phyloP scores from a whole-genome alignment of 2,329 filamentous ascomycete genomes.

The Helotiales sp. region DNA sequence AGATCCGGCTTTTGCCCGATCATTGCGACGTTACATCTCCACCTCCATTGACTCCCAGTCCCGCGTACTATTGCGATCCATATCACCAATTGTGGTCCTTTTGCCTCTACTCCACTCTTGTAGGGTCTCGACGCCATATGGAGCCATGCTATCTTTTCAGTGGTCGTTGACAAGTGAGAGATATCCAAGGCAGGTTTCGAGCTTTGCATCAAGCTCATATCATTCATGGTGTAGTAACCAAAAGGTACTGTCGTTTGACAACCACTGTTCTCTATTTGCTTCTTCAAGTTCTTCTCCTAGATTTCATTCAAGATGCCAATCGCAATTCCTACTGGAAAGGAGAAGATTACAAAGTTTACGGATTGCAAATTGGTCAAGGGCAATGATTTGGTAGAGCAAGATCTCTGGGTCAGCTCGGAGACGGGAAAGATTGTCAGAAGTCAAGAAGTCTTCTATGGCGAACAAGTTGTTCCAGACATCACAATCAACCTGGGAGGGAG shows the following conservation, averaged over 20 bases:
- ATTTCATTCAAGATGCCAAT: slow-evolving; percentile 34
- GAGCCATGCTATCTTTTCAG: slow-evolving; percentile 15
- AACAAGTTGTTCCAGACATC: slow-evolving; percentile 67
- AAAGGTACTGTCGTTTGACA: slow-evolving; percentile 17
- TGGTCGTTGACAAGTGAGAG: slow-evolving; percentile 4
- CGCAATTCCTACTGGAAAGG: slow-evolving; percentile 42
- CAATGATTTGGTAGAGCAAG: slow-evolving; percentile 66
- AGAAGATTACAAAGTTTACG: slow-evolving; percentile 79
- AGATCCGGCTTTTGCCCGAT: slow-evolving; percentile 15
- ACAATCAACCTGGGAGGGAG: slow-evolving; percentile 79
- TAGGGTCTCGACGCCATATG: slow-evolving; percentile 4
- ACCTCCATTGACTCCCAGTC: slow-evolving; percentile 3
- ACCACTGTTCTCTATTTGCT: slow-evolving; percentile 8
- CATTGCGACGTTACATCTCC: slow-evolving; percentile 31
- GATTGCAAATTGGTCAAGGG: slow-evolving; percentile 79
- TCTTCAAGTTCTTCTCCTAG: background rate
- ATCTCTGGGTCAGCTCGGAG: slow-evolving; percentile 84
- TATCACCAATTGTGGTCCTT: background rate
- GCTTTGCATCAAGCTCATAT: slow-evolving; percentile 13
- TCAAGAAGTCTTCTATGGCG: slow-evolving; percentile 66
- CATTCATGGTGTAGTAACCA: slow-evolving; percentile 28
- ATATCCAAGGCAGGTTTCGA: slow-evolving; percentile 20
- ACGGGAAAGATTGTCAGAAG: slow-evolving; percentile 81
- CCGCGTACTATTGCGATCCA: background rate
- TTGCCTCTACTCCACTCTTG: slow-evolving; percentile 14